These are phyloP conservation scores for Penicillium riverlandense DNA, from an alignment of 495 filamentous ascomycete genomes.

Conservation along the genomic window DNA sequence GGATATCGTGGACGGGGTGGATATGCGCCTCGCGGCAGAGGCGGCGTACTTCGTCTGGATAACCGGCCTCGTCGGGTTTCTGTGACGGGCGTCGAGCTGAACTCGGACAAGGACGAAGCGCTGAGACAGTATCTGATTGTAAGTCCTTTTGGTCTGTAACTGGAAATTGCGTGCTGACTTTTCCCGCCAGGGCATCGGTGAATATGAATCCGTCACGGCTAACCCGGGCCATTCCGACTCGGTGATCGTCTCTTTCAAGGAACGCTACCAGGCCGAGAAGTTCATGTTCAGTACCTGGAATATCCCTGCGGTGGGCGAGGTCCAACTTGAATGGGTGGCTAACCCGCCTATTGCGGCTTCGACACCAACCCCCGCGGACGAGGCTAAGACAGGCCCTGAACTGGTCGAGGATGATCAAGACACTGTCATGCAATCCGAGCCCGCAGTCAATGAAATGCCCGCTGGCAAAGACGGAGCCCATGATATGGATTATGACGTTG, in stretches of 20 bases:
- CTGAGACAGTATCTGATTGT: conserved; percentile 83
- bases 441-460: conserved; percentile 12
- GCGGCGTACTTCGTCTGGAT: conserved; percentile 72
- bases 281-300: conserved; percentile 62
- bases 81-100: conserved; percentile 63
- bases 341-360: conserved; percentile 27
- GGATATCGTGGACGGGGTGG: conserved; percentile 33
- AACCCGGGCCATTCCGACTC: conserved; percentile 50
- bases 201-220: conserved; percentile 69
- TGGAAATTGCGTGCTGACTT: conserved; percentile 4
- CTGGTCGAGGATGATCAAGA: conserved; percentile 28
- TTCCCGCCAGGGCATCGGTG: conserved; percentile 61
- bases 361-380: conserved; percentile 10
- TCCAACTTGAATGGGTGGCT: conserved; percentile 69
- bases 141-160: conserved; percentile 25
- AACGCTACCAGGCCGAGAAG: conserved; percentile 83
- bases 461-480: conserved; percentile 11
- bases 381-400: conserved; percentile 10
- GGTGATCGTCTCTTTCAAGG: conserved; percentile 72
- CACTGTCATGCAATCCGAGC: conserved; percentile 28
- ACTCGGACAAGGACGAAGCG: conserved; percentile 69
- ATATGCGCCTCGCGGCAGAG: conserved; percentile 12
- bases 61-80: conserved; percentile 75
- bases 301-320: conserved; percentile 67
- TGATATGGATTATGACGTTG: conserved; percentile 47